These are phyloP conservation scores for Polyplosphaeria fusca DNA, from an alignment of 495 filamentous ascomycete genomes.

Conservation along the genomic window DNA sequence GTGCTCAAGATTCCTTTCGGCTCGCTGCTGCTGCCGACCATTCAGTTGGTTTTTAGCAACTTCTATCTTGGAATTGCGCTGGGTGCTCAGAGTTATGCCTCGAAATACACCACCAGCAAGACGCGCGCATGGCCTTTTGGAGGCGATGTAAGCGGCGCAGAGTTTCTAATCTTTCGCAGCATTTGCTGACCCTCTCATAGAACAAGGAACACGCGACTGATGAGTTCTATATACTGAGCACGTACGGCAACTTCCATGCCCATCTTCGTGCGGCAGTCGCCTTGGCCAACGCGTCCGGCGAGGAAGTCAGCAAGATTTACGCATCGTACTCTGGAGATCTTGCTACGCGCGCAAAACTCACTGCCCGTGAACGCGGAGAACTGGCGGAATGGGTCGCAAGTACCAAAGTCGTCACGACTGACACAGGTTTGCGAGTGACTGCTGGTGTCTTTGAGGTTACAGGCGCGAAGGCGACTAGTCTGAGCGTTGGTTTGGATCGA, in stretches of 20 bases:
- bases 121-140: slow-evolving; percentile 61
- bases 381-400: slow-evolving; percentile 59
- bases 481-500: slow-evolving; percentile 55
- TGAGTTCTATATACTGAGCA: slow-evolving; percentile 61
- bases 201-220: slow-evolving; percentile 53
- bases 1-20: slow-evolving; percentile 50
- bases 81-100: slow-evolving; percentile 50
- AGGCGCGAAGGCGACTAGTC: slow-evolving; percentile 52
- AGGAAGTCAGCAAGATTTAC: slow-evolving; percentile 47
- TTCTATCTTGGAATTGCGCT: slow-evolving; percentile 61
- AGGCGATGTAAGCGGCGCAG: slow-evolving; percentile 45
- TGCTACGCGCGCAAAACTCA: slow-evolving; percentile 36
- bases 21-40: slow-evolving; percentile 54
- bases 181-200: too few relatives aligned
- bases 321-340: slow-evolving; percentile 33
- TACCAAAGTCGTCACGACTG: slow-evolving; percentile 58
- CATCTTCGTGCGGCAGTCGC: slow-evolving; percentile 56
- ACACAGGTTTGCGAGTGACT: slow-evolving; percentile 54
- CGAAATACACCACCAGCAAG: slow-evolving; percentile 49
- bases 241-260: slow-evolving; percentile 59
- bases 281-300: slow-evolving; percentile 53
- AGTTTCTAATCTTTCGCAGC: neutral
- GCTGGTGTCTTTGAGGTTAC: slow-evolving; percentile 59
- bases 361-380: slow-evolving; percentile 51
- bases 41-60: slow-evolving; percentile 61